Base-by-base conservation (phyloP, 1,284 basidiomycete species). In the Fomes fomentarius region DNA sequence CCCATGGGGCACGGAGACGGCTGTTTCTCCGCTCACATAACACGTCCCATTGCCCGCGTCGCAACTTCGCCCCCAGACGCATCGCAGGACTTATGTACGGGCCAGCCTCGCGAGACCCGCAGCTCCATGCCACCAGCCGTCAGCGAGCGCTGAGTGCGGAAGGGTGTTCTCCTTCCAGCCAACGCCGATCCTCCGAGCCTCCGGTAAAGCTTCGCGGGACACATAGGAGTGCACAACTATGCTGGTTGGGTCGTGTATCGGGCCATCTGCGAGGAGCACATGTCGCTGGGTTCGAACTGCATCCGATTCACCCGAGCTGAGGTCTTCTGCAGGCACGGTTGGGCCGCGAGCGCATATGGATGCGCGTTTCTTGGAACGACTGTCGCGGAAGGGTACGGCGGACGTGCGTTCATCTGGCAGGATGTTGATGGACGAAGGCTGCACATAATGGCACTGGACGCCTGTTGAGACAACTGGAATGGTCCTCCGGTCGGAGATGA, bases 181-280 rank as follows among this genome's bases (percentile, higher is more conserved):
- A 17, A n/a, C 33, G 33, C 45, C 33, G 45, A 47, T 43, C 41
- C 22, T 31, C 45, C 45, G 34, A 47, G 45, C 33, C 15, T n/a
- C 43, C 33, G 45, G 24, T 10, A 35, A 47, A 47, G 45, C 33
- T 47, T 47, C 45, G 45, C 45, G 45, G 45, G 22, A 47, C 45
- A 26, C 5, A 31, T 24, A 30, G 34, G 17, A 8, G 41, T 43
- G 41, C 41, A 17, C 15, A 15, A 43, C 41, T 35, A 25, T 33
- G 45, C 33, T 37, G 21, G 45, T 19, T 22, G 43, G 31, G 33
- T 47, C 45, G 45, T 47, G 45, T 47, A 47, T 35, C 45, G 33
- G 45, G 33, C 45, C 45, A 47, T 26, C 21, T 7, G 21, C 31
- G 33, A 46, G 44, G 33, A 19, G 11, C 7, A 22, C 31, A 26